Evolutionary conservation across 2,329 filamentous ascomycete genomes (phyloP).

Genomic region (Onygenales sp.): DNA sequence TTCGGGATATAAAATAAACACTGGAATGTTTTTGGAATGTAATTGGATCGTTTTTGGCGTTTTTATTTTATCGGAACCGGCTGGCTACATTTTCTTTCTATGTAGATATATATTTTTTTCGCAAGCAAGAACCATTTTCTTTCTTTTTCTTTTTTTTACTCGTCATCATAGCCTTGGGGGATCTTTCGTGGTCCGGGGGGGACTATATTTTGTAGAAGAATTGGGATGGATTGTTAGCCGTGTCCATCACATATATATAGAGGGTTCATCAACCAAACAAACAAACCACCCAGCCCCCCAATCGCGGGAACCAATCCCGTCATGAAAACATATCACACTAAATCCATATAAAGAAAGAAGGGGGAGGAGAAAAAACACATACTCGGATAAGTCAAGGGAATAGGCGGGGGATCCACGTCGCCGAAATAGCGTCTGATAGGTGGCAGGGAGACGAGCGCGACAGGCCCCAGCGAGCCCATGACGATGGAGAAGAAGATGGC

Average conservation of each 20-base stretch:
- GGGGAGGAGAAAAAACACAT: constrained; percentile 33
- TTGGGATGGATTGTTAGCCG: background rate
- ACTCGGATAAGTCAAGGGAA: constrained; percentile 92
- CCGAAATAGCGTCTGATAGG: constrained; percentile 64
- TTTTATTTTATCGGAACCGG: background rate
- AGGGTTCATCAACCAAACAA: background rate
- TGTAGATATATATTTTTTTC: background rate
- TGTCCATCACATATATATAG: background rate
- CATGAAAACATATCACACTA: background rate
- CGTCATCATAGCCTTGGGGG: constrained; percentile 39
- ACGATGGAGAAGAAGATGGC: constrained; percentile 82
- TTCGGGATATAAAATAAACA: too few relatives aligned
- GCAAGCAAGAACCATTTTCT: background rate
- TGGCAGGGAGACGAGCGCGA: constrained; percentile 60
- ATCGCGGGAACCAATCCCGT: background rate
- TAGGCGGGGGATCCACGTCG: constrained; percentile 59
- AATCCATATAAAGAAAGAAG: background rate
- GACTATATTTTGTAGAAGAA: constrained; percentile 21
- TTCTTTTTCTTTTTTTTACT: constrained; percentile 15
- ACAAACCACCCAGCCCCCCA: background rate
- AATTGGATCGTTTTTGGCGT: too few relatives aligned
- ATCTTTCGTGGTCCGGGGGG: constrained; percentile 36
- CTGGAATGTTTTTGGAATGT: too few relatives aligned
- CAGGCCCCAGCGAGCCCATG: constrained; percentile 63
- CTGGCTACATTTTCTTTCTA: background rate